A percentile compares a stretch with the other conserved stretches of the same genome.
Evolutionary conservation across 768 basidiomycete genomes (phyloP).

Genomic region (Podaxis mareebaensis): DNA sequence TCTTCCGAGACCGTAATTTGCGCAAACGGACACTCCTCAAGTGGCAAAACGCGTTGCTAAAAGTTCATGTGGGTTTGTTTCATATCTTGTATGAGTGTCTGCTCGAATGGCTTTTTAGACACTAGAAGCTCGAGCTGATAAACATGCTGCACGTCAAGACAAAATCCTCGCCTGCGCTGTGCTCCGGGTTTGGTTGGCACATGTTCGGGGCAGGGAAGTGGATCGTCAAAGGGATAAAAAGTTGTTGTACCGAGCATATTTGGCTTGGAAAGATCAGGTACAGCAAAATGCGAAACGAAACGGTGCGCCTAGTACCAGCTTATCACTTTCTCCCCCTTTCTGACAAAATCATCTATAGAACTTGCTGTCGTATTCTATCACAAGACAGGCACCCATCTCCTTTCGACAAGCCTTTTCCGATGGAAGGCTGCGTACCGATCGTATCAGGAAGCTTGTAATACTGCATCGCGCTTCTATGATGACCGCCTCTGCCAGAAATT

Average conservation of each 20-base stretch:
- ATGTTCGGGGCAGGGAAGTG: conserved; percentile 26
- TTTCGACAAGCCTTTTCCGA: conserved; percentile 17
- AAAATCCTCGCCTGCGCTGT: conserved; percentile 26
- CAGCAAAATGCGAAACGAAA: conserved; percentile 21
- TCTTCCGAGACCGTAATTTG: conserved; percentile 13
- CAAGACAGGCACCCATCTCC: conserved; percentile 19
- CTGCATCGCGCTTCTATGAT: conserved; percentile 25
- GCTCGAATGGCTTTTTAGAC: conserved; percentile 33
- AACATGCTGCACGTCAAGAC: conserved; percentile 36
- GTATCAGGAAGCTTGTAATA: conserved; percentile 23
- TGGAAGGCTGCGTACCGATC: conserved; percentile 26
- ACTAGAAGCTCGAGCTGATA: conserved; percentile 56
- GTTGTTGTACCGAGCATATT: conserved; percentile 20
- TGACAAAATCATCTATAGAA: conserved; percentile 17
- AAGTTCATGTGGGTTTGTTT: conserved; percentile 23
- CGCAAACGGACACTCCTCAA: conserved; percentile 12
- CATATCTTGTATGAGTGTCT: not conserved
- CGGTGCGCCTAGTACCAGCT: conserved; percentile 18
- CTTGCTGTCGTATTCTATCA: conserved; percentile 23
- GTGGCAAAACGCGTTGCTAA: conserved; percentile 13
- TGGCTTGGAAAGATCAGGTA: conserved; percentile 23
- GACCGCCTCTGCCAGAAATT: conserved; percentile 20
- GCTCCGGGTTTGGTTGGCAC: conserved; percentile 30
- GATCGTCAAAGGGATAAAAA: conserved; percentile 22
- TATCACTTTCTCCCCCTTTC: not conserved